Evolutionary conservation across 2,329 filamentous ascomycete genomes (phyloP), one percentile per base, ranked within the genome.

Genomic region (Orbilia oligospora): DNA sequence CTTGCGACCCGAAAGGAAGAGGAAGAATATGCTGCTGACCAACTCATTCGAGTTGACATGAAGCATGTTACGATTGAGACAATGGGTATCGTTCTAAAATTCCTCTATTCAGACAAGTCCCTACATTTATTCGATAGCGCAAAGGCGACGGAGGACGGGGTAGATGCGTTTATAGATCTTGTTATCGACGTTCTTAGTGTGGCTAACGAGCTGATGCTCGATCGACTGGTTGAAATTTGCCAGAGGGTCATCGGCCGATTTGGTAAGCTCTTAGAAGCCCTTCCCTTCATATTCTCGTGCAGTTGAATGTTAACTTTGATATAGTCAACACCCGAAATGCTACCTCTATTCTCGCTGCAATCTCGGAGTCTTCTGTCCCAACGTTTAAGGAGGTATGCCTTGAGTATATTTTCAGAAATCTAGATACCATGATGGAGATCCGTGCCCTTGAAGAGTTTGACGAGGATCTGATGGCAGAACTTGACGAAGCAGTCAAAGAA

Each of bases 131-230:
- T 99, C 82, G 90, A 97, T 80, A 87, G 91, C 36, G 88, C 96
- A 4, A 88, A 91, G 16, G 88, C 89, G 18, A 66, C 80, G 22
- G 65, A 80, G 49, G 72, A 76, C 41, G 90, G 91, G 77, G 85
- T 97, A 5, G 94, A 97, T 81, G 91, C 94, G 55, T 94, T 97
- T 80, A 90, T 94, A 3, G 94, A 98, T 81, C 86, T 96, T n/a
- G 88, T 97, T 8, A 88, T 98, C 85, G 94, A 97, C 81, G 92
- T 98, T 53, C 91, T 98, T 88, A 90, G 90, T 71, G 91, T 93
- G 66, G 93, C 94, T 12, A 96, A 99, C 83, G 95, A 99, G 84
- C 86, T 99, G 72, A 97, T 99, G 94, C 88, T 99, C 56, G 94
- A 97, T 83, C 89, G 94, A 5, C 86, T 99, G 4, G 93, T 93